Conservation (phyloP, 2,329 filamentous ascomycete genomes). For the Colletotrichum sp. region DNA sequence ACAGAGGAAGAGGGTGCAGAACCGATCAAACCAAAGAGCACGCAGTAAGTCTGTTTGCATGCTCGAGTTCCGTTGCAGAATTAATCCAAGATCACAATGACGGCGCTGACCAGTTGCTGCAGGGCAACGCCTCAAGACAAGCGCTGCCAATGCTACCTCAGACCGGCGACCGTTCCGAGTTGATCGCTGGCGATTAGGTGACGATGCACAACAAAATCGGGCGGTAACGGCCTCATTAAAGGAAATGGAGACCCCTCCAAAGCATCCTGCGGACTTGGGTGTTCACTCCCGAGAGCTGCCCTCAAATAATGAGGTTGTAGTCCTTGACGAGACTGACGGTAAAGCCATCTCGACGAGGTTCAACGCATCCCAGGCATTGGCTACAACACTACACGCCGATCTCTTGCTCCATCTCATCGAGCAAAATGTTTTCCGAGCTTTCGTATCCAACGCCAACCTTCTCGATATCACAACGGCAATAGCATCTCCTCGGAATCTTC, state of each 20-base stretch:
- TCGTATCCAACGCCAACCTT: neutral
- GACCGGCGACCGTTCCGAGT: neutral
- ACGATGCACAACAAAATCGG: neutral
- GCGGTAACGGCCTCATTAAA: neutral
- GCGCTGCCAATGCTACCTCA: neutral
- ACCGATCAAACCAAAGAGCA: constrained; percentile 16
- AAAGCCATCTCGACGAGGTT: neutral
- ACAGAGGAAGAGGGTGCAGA: constrained; percentile 10
- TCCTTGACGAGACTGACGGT: neutral
- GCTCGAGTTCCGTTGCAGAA: rapidly evolving
- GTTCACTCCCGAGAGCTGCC: neutral
- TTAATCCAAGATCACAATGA: neutral
- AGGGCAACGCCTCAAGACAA: neutral
- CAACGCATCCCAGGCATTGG: neutral
- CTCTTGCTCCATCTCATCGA: constrained; percentile 12
- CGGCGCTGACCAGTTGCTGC: neutral
- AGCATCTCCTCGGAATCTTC: neutral
- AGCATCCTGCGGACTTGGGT: neutral
- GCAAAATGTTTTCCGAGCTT: constrained; percentile 12
- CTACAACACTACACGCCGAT: constrained; percentile 1
- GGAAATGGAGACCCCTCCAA: neutral
- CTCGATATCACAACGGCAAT: neutral
- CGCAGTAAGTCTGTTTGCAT: neutral
- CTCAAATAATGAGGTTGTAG: neutral
- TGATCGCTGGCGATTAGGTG: constrained; percentile 1